Conservation (phyloP, 805 yeast genomes). For the Lipomyces orientalis region DNA sequence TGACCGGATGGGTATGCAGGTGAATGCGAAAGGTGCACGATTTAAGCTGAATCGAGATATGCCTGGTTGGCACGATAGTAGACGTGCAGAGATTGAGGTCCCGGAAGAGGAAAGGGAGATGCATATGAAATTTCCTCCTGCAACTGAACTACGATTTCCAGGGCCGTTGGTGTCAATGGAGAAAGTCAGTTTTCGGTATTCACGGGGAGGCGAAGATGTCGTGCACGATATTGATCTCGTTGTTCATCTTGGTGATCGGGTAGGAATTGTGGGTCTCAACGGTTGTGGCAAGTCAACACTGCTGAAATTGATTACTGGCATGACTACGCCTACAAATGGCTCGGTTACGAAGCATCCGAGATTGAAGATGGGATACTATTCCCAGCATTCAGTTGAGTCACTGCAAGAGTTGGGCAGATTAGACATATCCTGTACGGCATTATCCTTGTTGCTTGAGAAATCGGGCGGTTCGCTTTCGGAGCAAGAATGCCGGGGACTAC, state of each 20-base stretch:
- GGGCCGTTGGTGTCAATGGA: constrained; percentile 7
- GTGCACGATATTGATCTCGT: constrained; percentile 51
- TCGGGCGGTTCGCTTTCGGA: neutral
- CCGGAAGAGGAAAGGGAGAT: neutral
- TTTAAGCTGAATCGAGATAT: constrained; percentile 2
- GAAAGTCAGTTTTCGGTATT: neutral
- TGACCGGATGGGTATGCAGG: constrained; percentile 6
- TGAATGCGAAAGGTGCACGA: constrained; percentile 6
- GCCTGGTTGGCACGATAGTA: constrained; percentile 4
- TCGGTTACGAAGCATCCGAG: neutral
- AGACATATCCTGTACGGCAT: neutral
- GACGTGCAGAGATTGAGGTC: constrained; percentile 1
- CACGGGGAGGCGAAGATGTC: constrained; percentile 34
- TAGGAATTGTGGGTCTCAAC: constrained; percentile 72
- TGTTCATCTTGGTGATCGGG: constrained; percentile 52
- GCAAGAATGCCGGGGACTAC: neutral
- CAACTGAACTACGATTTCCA: neutral
- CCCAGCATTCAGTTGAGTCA: constrained; percentile 2
- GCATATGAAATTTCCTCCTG: neutral
- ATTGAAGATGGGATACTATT: constrained; percentile 7
- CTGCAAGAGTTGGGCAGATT: constrained; percentile 1
- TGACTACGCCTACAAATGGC: constrained; percentile 48
- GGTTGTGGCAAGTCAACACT: constrained; percentile 83
- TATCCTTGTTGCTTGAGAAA: constrained; percentile 1
- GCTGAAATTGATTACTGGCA: constrained; percentile 54